Percentiles rank a stretch among this genome's conserved stretches.
These are phyloP conservation scores for Fusarium musae DNA, from an alignment of 2,329 filamentous ascomycete species.

Conservation along the genomic window DNA sequence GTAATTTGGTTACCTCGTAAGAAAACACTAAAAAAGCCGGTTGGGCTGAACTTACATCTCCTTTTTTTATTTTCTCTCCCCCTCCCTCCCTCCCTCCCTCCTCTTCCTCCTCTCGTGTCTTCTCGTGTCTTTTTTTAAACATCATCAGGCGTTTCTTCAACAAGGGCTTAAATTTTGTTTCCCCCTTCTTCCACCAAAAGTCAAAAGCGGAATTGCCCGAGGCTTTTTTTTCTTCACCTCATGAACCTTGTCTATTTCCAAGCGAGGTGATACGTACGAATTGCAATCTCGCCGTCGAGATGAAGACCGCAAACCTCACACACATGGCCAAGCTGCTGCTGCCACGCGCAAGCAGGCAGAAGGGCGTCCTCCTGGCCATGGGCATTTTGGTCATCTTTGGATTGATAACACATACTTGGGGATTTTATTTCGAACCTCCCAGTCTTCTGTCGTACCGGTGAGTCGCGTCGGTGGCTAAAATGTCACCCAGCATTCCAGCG, in stretches of 20 bases:
- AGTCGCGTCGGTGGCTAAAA: not conserved
- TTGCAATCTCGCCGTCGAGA: not conserved
- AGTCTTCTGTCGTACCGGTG: slow-evolving; percentile 1
- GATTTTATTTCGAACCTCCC: slow-evolving; percentile 6
- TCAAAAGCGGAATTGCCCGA: not conserved
- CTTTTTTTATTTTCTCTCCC: not conserved
- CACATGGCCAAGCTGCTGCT: not conserved
- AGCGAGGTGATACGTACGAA: not conserved
- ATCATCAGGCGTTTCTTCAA: not conserved
- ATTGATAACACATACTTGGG: slow-evolving; percentile 2
- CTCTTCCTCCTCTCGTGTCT: not conserved
- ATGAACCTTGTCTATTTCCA: not conserved
- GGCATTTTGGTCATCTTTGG: slow-evolving; percentile 5
- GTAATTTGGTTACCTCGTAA: not conserved
- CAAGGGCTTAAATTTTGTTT: not conserved
- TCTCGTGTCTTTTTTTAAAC: not conserved
- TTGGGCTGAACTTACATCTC: not conserved
- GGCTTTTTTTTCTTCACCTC: not conserved
- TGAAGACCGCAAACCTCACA: not conserved
- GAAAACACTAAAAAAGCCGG: not conserved
- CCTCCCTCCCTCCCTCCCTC: not conserved
- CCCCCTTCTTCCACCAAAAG: not conserved
- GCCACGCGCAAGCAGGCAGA: slow-evolving; percentile 4
- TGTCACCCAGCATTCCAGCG: not conserved
- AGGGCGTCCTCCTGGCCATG: slow-evolving; percentile 12